phyloP scores from a whole-genome alignment of 257 asterid species.

The Ajuga chamaepitys region DNA sequence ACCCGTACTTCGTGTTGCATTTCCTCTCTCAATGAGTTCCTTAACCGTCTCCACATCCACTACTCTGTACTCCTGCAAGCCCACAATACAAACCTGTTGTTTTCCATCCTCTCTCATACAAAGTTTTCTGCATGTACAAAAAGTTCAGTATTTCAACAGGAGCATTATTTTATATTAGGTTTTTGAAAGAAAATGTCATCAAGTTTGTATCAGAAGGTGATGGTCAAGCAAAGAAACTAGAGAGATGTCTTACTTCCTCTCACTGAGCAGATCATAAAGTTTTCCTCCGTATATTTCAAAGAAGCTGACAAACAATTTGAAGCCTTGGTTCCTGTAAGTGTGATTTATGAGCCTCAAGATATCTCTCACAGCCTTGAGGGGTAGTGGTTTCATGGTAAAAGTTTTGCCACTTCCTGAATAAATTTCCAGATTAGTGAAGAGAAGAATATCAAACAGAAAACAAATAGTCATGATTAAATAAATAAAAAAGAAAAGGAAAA shows the following conservation, averaged over 20 bases:
- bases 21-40: conserved; percentile 96
- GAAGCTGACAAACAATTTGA: conserved; percentile 86
- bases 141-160: too few relatives aligned
- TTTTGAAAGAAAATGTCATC: background rate
- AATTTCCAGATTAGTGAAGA: conserved; percentile 12
- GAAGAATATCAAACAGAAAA: background rate
- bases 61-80: conserved; percentile 61
- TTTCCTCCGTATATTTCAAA: conserved; percentile 98
- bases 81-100: conserved; percentile 64
- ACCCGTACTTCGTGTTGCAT: conserved; percentile 86
- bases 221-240: background rate
- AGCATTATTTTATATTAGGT: too few relatives aligned
- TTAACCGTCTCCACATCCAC: conserved; percentile 60
- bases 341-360: conserved; percentile 88
- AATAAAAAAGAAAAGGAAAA: background rate
- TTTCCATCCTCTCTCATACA: conserved; percentile 99
- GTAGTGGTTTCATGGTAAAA: conserved; percentile 95
- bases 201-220: background rate
- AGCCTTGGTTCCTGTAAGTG: conserved; percentile 94
- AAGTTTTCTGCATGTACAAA: conserved; percentile 52
- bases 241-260: conserved; percentile 66
- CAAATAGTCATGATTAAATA: background rate
- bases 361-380: conserved; percentile 88
- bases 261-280: conserved; percentile 86
- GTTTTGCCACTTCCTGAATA: conserved; percentile 97